These are phyloP conservation scores for Aspergillus carbonarius DNA, from an alignment of 2,329 filamentous ascomycete genomes.

Conservation along the genomic window DNA sequence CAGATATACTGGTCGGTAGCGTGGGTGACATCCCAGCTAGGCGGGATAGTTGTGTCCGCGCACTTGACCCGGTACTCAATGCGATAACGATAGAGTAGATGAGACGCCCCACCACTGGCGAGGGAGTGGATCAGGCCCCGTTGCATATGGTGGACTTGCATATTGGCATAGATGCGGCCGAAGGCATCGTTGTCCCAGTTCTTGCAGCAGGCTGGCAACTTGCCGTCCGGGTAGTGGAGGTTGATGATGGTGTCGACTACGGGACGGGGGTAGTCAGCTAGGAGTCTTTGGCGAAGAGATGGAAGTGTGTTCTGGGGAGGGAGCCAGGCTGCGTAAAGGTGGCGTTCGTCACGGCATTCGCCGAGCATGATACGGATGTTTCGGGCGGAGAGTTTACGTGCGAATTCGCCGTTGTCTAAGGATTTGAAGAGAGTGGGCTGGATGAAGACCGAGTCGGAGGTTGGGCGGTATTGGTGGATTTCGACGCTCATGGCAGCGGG, in stretches of 20 bases:
- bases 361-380: constrained; percentile 53
- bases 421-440: constrained; percentile 43
- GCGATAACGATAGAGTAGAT: constrained; percentile 53
- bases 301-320: constrained; percentile 47
- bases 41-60: constrained; percentile 43
- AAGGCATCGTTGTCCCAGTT: constrained; percentile 53
- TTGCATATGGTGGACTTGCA: constrained; percentile 56
- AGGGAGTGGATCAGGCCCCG: constrained; percentile 52
- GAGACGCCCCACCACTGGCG: constrained; percentile 42
- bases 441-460: constrained; percentile 53
- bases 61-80: constrained; percentile 55
- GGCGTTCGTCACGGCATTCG: constrained; percentile 56
- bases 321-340: constrained; percentile 52
- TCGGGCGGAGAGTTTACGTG: constrained; percentile 43
- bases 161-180: constrained; percentile 56
- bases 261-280: constrained; percentile 52
- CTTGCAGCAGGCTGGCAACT: constrained; percentile 40
- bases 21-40: constrained; percentile 56
- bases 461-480: constrained; percentile 56
- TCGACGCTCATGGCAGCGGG: constrained; percentile 44
- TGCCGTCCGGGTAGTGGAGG: constrained; percentile 44
- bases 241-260: constrained; percentile 46
- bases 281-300: constrained; percentile 47
- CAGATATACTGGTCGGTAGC: constrained; percentile 55
- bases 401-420: constrained; percentile 53